Conservation (phyloP, 768 basidiomycete species). For the Amanita pallidorosea region DNA sequence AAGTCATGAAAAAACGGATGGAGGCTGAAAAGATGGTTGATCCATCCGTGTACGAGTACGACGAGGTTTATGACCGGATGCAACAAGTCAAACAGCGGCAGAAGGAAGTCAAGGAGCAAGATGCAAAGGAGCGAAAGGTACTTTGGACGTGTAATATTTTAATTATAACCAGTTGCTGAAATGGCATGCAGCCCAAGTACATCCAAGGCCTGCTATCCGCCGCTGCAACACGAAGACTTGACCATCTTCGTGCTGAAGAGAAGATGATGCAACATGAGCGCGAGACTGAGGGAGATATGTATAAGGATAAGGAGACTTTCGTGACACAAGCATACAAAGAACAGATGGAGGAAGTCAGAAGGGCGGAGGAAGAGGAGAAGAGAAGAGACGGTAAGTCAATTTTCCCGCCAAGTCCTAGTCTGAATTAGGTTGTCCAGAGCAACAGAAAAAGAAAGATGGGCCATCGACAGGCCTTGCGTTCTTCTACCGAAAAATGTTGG, state of each 20-base stretch:
- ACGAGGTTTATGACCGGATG: slow-evolving; percentile 95
- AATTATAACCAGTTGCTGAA: neutral
- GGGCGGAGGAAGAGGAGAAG: slow-evolving; percentile 90
- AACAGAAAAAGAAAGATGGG: slow-evolving; percentile 49
- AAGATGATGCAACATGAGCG: slow-evolving; percentile 95
- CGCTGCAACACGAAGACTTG: slow-evolving; percentile 81
- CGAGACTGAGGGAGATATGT: slow-evolving; percentile 88
- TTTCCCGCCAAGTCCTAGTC: neutral
- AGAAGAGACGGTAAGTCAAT: slow-evolving; percentile 63
- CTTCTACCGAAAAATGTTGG: slow-evolving; percentile 71
- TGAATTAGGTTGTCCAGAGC: slow-evolving; percentile 26
- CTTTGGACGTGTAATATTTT: neutral
- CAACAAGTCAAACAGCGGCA: slow-evolving; percentile 72
- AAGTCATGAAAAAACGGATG: slow-evolving; percentile 60
- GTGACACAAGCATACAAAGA: slow-evolving; percentile 97
- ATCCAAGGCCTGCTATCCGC: slow-evolving; percentile 69
- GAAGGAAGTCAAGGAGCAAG: slow-evolving; percentile 68
- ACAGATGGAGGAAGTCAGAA: slow-evolving; percentile 86
- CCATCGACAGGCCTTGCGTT: slow-evolving; percentile 71
- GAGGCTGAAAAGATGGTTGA: slow-evolving; percentile 75
- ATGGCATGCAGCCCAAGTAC: slow-evolving; percentile 73
- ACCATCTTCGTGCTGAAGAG: slow-evolving; percentile 90
- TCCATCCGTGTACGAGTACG: slow-evolving; percentile 83
- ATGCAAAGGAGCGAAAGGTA: slow-evolving; percentile 72
- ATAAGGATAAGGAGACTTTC: slow-evolving; percentile 91